A percentile compares a stretch with the other conserved stretches of the same genome.
These are phyloP conservation scores for Candida succiphila DNA, from an alignment of 805 yeast genomes.

Conservation along the genomic window DNA sequence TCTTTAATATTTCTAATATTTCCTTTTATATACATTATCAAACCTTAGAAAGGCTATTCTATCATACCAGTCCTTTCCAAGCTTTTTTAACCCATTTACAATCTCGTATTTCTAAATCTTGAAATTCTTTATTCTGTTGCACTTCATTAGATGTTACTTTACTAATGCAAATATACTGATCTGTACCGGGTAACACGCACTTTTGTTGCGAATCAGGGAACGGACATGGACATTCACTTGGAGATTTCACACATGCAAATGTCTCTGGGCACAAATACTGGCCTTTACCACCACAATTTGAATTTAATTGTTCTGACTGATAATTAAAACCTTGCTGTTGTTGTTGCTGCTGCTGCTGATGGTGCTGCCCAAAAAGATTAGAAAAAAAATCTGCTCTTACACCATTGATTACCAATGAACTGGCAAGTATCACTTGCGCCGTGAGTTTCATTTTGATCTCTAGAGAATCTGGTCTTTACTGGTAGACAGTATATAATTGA, in stretches of 20 bases:
- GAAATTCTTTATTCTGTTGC: constrained; percentile 21
- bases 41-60: background rate
- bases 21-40: background rate
- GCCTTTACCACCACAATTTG: constrained; percentile 57
- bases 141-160: constrained; percentile 41
- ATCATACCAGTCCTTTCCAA: constrained; percentile 43
- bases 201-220: constrained; percentile 78
- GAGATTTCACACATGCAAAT: constrained; percentile 57
- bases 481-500: too few relatives aligned
- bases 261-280: constrained; percentile 87
- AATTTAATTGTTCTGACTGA: constrained; percentile 27
- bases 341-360: constrained; percentile 24
- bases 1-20: too few relatives aligned
- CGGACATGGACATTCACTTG: constrained; percentile 82
- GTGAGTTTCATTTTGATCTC: too few relatives aligned
- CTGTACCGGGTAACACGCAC: constrained; percentile 63
- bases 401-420: background rate
- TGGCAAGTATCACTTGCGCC: too few relatives aligned
- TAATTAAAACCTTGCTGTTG: constrained; percentile 25
- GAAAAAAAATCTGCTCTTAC: constrained; percentile 1
- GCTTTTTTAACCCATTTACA: constrained; percentile 82
- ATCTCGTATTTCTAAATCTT: constrained; percentile 40
- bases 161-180: constrained; percentile 69
- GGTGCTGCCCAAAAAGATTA: background rate
- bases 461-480: too few relatives aligned